Conservation (phyloP, 805 yeast species). For the Saccharomycopsis malanga region DNA sequence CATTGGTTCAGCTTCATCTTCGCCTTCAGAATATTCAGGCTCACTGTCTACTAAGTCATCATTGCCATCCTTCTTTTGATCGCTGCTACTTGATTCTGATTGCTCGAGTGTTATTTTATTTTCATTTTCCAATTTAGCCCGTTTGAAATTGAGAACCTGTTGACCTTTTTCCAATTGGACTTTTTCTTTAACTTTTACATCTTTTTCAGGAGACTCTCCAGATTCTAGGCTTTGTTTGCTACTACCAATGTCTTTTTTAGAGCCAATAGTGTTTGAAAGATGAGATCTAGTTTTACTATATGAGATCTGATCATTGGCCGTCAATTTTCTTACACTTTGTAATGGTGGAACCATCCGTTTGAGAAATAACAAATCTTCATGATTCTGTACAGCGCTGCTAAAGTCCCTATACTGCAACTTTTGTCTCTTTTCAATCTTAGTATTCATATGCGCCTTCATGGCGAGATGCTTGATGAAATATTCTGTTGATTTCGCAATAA, state of each 20-base stretch:
- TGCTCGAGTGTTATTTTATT: no score
- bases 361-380: slow-evolving; percentile 56
- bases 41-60: slow-evolving; percentile 24
- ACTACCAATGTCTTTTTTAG: background rate
- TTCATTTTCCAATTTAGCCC: slow-evolving; percentile 2
- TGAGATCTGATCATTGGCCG: slow-evolving; percentile 36
- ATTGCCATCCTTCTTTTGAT: background rate
- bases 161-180: slow-evolving; percentile 37
- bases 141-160: slow-evolving; percentile 30
- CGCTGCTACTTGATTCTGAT: background rate
- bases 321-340: slow-evolving; percentile 41
- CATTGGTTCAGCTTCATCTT: slow-evolving; percentile 21
- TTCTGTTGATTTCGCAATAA: slow-evolving; percentile 74
- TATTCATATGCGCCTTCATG: slow-evolving; percentile 60
- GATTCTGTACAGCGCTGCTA: slow-evolving; percentile 51
- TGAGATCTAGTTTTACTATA: slow-evolving; percentile 20
- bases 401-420: slow-evolving; percentile 66
- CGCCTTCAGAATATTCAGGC: slow-evolving; percentile 24
- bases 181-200: slow-evolving; percentile 7
- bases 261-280: slow-evolving; percentile 2
- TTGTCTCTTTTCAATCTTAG: slow-evolving; percentile 60
- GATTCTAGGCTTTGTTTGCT: no score
- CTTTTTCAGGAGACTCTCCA: background rate
- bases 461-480: slow-evolving; percentile 62
- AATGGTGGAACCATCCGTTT: slow-evolving; percentile 63